phyloP scores from a whole-genome alignment of 441 rosid genomes.

The Croton laevigatus region DNA sequence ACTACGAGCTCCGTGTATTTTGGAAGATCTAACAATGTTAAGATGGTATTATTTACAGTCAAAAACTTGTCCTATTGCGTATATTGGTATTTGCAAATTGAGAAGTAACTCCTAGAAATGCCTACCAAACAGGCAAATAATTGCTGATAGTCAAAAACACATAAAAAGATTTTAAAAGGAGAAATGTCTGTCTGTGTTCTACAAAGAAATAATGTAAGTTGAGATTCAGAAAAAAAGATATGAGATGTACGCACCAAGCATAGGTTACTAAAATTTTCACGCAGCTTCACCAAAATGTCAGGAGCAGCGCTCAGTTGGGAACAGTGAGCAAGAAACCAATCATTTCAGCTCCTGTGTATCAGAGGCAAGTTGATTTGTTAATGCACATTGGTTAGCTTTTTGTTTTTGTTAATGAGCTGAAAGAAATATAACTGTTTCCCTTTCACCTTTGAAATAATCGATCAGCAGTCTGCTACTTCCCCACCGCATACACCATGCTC shows the following conservation, averaged over 20 bases:
- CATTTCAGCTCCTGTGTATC: constrained; percentile 31
- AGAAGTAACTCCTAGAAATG: background rate
- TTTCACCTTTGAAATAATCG: background rate
- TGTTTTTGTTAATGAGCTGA: constrained; percentile 7
- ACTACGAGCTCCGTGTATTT: background rate
- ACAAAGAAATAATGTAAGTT: background rate
- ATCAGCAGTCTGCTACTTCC: constrained; percentile 27
- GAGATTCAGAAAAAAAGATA: background rate
- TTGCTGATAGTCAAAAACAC: too few relatives aligned
- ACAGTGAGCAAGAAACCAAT: constrained; percentile 32
- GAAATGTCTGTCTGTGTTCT: background rate
- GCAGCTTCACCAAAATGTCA: constrained; percentile 30
- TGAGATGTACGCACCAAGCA: constrained; percentile 6
- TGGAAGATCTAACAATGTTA: background rate
- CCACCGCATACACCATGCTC: constrained; percentile 34
- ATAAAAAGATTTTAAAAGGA: background rate
- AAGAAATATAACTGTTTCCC: background rate
- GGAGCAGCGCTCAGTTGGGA: constrained; percentile 34
- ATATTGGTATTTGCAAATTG: background rate
- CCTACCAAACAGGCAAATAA: constrained; percentile 1
- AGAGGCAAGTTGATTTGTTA: constrained; percentile 44
- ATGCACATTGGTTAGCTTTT: constrained; percentile 15
- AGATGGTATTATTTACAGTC: background rate
- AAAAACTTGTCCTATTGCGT: background rate
- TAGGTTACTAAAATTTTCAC: constrained; percentile 2